Evolutionary conservation across 768 basidiomycete genomes (phyloP).

Genomic region (Tulasnella sp.): DNA sequence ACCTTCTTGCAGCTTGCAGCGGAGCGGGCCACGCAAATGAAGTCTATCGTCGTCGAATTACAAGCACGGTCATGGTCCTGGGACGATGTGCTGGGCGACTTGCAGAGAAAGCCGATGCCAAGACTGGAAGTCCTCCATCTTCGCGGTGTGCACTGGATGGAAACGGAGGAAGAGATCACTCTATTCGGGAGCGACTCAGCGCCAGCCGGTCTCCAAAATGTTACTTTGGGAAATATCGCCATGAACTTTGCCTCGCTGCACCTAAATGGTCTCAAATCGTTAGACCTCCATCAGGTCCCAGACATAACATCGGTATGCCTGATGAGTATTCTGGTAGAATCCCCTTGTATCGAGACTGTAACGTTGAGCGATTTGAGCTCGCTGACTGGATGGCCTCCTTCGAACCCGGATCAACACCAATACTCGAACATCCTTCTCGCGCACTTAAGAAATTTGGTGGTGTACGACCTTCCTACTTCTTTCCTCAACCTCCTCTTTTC

Average conservation of each 20-base stretch:
- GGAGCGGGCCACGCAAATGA: background rate
- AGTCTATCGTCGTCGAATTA: background rate
- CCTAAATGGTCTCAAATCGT: background rate
- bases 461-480: background rate
- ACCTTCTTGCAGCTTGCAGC: background rate
- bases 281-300: background rate
- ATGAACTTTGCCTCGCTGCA: background rate
- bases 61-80: background rate
- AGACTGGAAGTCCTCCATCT: background rate
- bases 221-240: background rate
- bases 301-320: background rate
- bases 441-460: background rate
- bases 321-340: background rate
- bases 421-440: background rate
- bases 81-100: background rate
- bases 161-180: background rate
- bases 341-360: background rate
- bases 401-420: background rate
- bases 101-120: background rate
- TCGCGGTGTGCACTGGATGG: background rate
- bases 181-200: background rate
- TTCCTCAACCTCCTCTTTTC: background rate
- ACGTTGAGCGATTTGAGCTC: background rate
- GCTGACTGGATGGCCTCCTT: background rate
- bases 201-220: background rate